phyloP scores from a whole-genome alignment of 192 early-diverging fungal species.

The Entrophospora sp. region DNA sequence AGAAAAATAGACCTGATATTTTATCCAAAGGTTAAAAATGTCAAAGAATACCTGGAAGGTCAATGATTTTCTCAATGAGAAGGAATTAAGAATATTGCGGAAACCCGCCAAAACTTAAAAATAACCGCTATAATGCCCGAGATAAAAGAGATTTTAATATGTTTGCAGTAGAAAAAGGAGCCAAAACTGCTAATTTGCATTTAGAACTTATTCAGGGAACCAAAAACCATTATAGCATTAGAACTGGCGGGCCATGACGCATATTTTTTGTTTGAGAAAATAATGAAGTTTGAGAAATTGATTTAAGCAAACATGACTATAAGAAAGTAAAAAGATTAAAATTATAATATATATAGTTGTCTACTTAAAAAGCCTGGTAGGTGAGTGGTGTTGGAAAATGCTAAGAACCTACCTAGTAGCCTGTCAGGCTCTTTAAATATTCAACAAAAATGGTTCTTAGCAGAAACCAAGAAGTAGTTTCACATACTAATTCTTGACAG shows the following conservation, averaged over 20 bases:
- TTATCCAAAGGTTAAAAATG: no score
- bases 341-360: no score
- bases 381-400: constrained; percentile 17
- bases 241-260: background rate
- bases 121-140: background rate
- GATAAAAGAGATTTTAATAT: background rate
- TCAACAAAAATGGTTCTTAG: constrained; percentile 7
- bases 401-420: constrained; percentile 8
- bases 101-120: constrained; percentile 8
- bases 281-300: background rate
- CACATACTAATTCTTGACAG: no score
- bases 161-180: background rate
- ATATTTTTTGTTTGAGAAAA: background rate
- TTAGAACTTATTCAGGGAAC: background rate
- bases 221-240: constrained; percentile 2
- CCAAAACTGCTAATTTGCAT: background rate
- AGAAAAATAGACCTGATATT: no score
- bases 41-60: constrained; percentile 1
- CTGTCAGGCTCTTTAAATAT: constrained; percentile 11
- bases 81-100: background rate
- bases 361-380: constrained; percentile 10
- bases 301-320: constrained; percentile 4
- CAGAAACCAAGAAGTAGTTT: constrained; percentile 4
- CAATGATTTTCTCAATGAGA: background rate
- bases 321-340: background rate